Percentiles rank a stretch among this genome's conserved stretches.
Evolutionary conservation across 2,329 filamentous ascomycete genomes (phyloP).

Genomic region (Talaromyces atroroseus): DNA sequence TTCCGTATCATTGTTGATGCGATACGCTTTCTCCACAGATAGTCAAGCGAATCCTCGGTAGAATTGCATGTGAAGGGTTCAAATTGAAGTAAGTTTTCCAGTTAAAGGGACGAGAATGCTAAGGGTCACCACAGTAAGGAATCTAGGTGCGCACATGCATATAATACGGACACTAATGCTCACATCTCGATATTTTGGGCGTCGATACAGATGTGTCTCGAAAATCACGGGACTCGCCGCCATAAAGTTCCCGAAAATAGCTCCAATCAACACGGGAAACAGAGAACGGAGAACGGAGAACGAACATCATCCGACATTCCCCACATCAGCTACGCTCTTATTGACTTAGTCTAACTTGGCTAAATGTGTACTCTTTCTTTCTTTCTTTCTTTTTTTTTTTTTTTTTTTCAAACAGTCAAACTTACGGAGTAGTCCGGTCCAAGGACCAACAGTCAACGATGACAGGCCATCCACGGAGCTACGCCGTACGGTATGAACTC

Average conservation of each 20-base stretch:
- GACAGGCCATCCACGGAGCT: not conserved
- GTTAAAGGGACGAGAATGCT: not conserved
- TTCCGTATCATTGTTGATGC: not conserved
- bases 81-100: not conserved
- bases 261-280: not conserved
- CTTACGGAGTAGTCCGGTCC: not conserved
- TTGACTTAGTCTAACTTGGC: not conserved
- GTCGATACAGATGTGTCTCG: not conserved
- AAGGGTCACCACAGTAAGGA: not conserved
- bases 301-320: conserved; percentile 3
- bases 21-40: too few relatives aligned
- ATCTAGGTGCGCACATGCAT: not conserved
- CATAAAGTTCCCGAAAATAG: not conserved
- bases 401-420: too few relatives aligned
- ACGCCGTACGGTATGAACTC: not conserved
- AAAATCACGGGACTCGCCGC: not conserved
- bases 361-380: not conserved
- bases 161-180: not conserved
- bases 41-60: too few relatives aligned
- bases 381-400: too few relatives aligned
- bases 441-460: not conserved
- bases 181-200: too few relatives aligned
- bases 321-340: not conserved
- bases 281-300: not conserved
- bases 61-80: not conserved